Evolutionary conservation across 2,329 filamentous ascomycete species (phyloP), one percentile per base, ranked within the genome.

Genomic region (Pseudogymnoascus sp.): DNA sequence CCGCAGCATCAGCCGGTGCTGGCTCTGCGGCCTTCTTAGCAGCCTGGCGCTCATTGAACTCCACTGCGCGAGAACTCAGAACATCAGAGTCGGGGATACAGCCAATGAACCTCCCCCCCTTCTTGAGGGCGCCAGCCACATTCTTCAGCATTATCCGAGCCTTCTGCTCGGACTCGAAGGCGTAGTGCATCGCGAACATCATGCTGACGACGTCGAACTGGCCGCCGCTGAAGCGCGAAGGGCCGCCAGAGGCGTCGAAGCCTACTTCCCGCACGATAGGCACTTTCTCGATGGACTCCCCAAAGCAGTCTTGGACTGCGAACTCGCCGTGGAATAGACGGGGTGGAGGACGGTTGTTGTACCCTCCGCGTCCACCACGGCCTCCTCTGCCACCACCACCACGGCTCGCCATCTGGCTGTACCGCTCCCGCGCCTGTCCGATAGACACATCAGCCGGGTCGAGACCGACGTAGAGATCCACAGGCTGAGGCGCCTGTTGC

Each of bases 151-250:
- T 98, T 67, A 86, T 90, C 51, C 92, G 86, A 1, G 93, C 92
- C 76, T 96, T 96, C 60, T 86, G 85, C 75, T 99, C 93, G 62
- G 82, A 91, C 79, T 98, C 95, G 70, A 98, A 99, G 5, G 95
- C 93, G 75, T 99, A 99, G 78, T 99, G 95, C 87, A 99, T 95
- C 72, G 92, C 96, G 76, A 99, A 99, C 95, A 99, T 99, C 85
- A 96, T 96, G 73, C 89, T 92, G 67, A 99, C 93, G 45, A 98
- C 90, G 74, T 99, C 95, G 71, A 98, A 99, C 3, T 93, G 93
- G 63, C 89, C 89, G 62, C 85, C 85, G 66, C 84, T 83, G 77
- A 84, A 87, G 41, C 85, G 87, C 76, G 86, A 90, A 78, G 80
- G 90, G 71, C 79, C 87, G 13, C 82, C 84, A 65, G 87, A 88